Evolutionary conservation across 768 basidiomycete genomes (phyloP).

Genomic region (Serendipita sp.): DNA sequence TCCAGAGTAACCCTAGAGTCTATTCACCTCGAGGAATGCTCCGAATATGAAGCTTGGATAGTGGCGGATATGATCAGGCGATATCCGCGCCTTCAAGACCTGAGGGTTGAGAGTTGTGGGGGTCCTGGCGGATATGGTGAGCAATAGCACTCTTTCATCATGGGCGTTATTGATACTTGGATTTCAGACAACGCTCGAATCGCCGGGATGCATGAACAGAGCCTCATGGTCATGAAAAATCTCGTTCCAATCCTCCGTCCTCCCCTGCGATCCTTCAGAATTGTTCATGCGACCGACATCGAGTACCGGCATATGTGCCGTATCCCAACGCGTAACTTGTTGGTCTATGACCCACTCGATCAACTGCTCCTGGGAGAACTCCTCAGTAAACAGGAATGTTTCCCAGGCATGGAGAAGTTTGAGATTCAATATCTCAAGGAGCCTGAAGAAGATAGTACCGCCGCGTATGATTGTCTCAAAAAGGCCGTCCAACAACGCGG

Average conservation of each 20-base stretch:
- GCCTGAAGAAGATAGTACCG: neutral
- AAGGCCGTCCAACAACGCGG: neutral
- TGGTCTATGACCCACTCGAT: neutral
- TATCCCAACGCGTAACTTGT: neutral
- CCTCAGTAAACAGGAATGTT: neutral
- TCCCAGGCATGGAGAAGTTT: neutral
- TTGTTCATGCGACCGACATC: slow-evolving; percentile 1
- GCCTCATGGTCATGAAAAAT: neutral
- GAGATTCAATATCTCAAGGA: slow-evolving; percentile 2
- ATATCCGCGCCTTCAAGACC: neutral
- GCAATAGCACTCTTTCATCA: neutral
- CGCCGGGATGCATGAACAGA: neutral
- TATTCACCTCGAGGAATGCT: neutral
- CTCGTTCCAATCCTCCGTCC: neutral
- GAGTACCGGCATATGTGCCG: neutral
- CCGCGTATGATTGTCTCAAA: neutral
- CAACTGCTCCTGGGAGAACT: neutral
- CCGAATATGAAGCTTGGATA: neutral
- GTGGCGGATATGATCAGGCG: neutral
- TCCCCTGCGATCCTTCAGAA: neutral
- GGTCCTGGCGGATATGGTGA: neutral
- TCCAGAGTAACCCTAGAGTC: neutral
- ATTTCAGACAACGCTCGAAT: neutral
- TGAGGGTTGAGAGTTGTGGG: neutral
- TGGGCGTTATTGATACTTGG: neutral